Base-by-base conservation (phyloP, 31 red algal genomes). In the Bonnemaisonia californica region DNA sequence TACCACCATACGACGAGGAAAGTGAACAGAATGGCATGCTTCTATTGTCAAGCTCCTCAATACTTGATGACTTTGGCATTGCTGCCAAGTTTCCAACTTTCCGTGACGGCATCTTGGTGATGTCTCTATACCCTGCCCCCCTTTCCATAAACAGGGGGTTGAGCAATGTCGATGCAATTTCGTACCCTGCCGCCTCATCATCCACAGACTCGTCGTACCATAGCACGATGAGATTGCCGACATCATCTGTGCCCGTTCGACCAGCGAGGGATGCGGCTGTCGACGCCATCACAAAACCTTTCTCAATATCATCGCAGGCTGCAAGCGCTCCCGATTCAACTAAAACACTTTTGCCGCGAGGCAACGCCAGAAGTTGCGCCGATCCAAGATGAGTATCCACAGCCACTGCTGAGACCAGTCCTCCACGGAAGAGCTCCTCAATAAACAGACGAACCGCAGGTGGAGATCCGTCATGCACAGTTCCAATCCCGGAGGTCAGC, bases 141-240 rank as follows among this genome's bases (percentile, higher is more conserved):
- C 51, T 38, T 18, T 33, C 16, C 32, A 39, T 45, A 40, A 89
- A 80, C 29, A 75, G 4, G 19, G 63, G 76, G 41, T 57, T 60
- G 26, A 89, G 31, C 31, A 89, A 55, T 18, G 75, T 81, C 1
- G 76, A 74, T 18, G 85, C 55, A 81, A 89, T 81, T 33, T 89
- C 87, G 69, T 83, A 58, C 11, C 87, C 79, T 9, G 87, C 79
- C 2, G 62, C 33, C 69, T 83, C 87, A 56, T 90, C 87, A 41
- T 90, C 87, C 3, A 83, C 79, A 71, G 41, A 34, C 18, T 90
- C 73, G 57, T 90, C 78, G 37, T 83, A 90, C 87, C 87, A 90
- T 39, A 83, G 29, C 4, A 82, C 66, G 18, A 90, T 29, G 7
- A 90, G 72, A 63, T 82, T 90, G 23, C 87, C 87, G 21, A 90